Base-by-base conservation (phyloP, 495 filamentous ascomycete species). In the Talaromyces thailandensis region DNA sequence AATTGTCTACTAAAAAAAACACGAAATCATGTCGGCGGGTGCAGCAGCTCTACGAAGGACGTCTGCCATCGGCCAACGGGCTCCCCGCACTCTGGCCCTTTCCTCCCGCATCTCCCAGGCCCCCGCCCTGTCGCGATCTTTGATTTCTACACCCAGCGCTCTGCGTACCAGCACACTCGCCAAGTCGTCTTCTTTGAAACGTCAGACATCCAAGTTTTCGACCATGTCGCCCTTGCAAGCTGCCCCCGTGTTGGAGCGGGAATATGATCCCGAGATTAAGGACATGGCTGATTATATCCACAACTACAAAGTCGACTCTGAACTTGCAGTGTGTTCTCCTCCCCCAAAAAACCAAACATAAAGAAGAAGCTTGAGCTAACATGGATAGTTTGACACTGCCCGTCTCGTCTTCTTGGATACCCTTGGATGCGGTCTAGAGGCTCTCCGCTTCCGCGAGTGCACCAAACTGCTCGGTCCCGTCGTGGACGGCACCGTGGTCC, bases 271-370 rank as follows among this genome's bases (percentile, higher is more conserved):
- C 61, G 95, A 98, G 75, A 91, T 98, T 69, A 84, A 86, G 75
- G 95, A 97, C 70, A 94, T 98, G 80, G 93, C 94, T 24, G 83
- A 80, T 73, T 98, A 97, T 74, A 88, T 97, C 69, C 90, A 94
- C 82, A 87, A 92, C 69, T 94, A 92, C 75, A 84, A 91, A 58
- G 87, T 98, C 71, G 79, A 93, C 60, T 96, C 92, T 7, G 91
- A 95, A 61, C 84, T 98, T 68, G 94, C 94, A 72, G 94, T 96
- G 81, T 75, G 90, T 75, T 62, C 58, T 24, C 23, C 29, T 56
- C 55, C 1, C 26, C 28, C 52, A 48, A 16, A 14, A 48, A 48
- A 16, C 3, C 12, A 51, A 21, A 24, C n/a, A 25, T 21, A 21
- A 23, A 25, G 14, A 52, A 23, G 1, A 23, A 11, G 14, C 23